These are phyloP conservation scores for Lycium ferocissimum DNA, from an alignment of 257 asterid genomes.

Conservation along the genomic window DNA sequence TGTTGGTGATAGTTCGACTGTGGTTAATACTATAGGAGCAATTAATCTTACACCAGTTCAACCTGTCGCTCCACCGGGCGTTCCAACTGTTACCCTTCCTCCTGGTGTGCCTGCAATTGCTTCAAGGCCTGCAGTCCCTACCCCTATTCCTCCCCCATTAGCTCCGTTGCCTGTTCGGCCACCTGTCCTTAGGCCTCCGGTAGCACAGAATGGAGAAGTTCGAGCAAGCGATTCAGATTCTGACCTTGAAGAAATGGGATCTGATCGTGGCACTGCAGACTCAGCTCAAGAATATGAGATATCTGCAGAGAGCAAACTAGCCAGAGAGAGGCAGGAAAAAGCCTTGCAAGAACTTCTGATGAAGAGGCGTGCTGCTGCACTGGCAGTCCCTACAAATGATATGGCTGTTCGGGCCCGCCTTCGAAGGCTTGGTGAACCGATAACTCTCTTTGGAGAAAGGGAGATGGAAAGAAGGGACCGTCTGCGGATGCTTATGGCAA, in stretches of 20 bases:
- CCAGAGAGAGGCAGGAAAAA: constrained; percentile 80
- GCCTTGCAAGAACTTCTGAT: constrained; percentile 85
- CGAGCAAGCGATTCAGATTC: constrained; percentile 65
- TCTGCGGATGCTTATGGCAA: constrained; percentile 76
- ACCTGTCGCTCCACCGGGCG: constrained; percentile 44
- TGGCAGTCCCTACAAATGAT: constrained; percentile 94
- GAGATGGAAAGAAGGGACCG: constrained; percentile 99
- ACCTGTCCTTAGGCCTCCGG: constrained; percentile 56
- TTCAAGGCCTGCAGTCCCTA: constrained; percentile 54
- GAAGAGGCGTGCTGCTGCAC: constrained; percentile 91
- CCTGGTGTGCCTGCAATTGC: constrained; percentile 60
- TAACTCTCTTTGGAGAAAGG: constrained; percentile 90
- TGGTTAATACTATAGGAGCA: constrained; percentile 54
- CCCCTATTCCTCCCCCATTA: constrained; percentile 63
- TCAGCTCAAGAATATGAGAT: constrained; percentile 68
- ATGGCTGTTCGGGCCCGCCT: constrained; percentile 84
- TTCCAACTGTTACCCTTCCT: constrained; percentile 40
- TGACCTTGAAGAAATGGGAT: constrained; percentile 57
- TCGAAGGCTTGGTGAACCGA: constrained; percentile 90
- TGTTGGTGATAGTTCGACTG: constrained; percentile 47
- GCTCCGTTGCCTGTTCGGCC: constrained; percentile 73
- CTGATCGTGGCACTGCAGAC: constrained; percentile 41
- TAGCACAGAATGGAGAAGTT: constrained; percentile 62
- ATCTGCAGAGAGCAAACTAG: constrained; percentile 75
- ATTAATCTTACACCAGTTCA: constrained; percentile 51